A percentile compares a stretch with the other conserved stretches of the same genome.
Conservation (phyloP, 768 basidiomycete species). For the Auriscalpium microsporum region DNA sequence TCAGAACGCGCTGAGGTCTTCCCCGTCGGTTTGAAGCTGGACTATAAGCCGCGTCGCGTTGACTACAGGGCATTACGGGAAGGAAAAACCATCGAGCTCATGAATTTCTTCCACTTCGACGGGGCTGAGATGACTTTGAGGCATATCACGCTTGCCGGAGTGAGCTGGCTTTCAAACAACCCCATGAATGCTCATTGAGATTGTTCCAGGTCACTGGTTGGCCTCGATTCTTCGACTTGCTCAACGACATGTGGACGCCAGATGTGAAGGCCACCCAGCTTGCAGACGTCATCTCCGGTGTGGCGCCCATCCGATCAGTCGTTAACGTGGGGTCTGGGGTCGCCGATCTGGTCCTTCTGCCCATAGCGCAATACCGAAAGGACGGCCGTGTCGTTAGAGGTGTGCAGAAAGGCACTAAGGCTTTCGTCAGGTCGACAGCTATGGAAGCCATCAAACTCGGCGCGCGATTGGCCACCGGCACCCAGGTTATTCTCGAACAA, state of each 20-base stretch:
- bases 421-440: slow-evolving; percentile 90
- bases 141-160: slow-evolving; percentile 86
- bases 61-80: slow-evolving; percentile 87
- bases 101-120: slow-evolving; percentile 99
- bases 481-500: slow-evolving; percentile 94
- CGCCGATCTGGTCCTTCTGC: slow-evolving; percentile 90
- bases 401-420: slow-evolving; percentile 86
- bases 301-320: slow-evolving; percentile 90
- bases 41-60: slow-evolving; percentile 96
- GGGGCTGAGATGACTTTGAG: slow-evolving; percentile 96
- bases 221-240: slow-evolving; percentile 76
- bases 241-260: slow-evolving; percentile 99
- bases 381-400: slow-evolving; percentile 90
- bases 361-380: slow-evolving; percentile 96
- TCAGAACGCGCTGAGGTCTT: slow-evolving; percentile 91
- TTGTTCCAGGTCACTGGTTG: slow-evolving; percentile 77
- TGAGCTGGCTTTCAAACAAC: slow-evolving; percentile 30
- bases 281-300: slow-evolving; percentile 93
- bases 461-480: slow-evolving; percentile 89
- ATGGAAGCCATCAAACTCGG: slow-evolving; percentile 94
- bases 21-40: slow-evolving; percentile 90
- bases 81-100: slow-evolving; percentile 89
- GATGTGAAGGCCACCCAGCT: slow-evolving; percentile 99
- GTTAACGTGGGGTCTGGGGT: slow-evolving; percentile 97
- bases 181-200: neutral